Base-by-base conservation (phyloP, 2,329 filamentous ascomycete genomes). In the Neopestalotiopsis rosae region DNA sequence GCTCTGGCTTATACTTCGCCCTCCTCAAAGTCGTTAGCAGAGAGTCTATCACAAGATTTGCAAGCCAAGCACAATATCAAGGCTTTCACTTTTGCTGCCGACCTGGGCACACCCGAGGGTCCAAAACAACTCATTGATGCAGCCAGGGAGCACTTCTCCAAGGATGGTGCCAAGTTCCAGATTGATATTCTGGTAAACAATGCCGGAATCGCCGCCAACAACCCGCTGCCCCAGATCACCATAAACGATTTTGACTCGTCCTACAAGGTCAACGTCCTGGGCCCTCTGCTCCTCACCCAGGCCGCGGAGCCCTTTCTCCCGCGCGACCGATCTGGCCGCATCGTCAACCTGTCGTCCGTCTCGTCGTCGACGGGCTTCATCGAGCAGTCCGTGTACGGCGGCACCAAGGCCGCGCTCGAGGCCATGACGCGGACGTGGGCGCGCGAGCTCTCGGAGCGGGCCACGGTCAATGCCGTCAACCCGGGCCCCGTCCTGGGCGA, bases 101-200 rank as follows among this genome's bases (percentile, higher is more conserved):
- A 94, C 80, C 88, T 95, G 75, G 87, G 88, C 71, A 86, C 87
- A 1, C 84, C 89, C 42, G 84, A 85, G 6, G 90, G 90, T 1
- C 89, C 91, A 2, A 82, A 85, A 5, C 81, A 87, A 57, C 85
- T 94, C 65, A 80, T 94, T 72, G 81, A 83, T 30, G 85, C 86
- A 0, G 86, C 89, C 5, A 86, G 88, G 73, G 84, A 88, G 72
- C 83, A 89, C 76, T 90, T 92, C 80, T 77, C 72, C 65, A 52
- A 20, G 12, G 14, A 20, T 4, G 74, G 73, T 5, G 77, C 81
- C 69, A 83, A 84, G 67, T 88, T 94, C 77, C 89, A 91, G 75
- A 87, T 97, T 76, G 93, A 97, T 81, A 93, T 97, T 70, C 84
- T 97, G 66, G 84, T 97, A 84, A 97, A 97, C 87, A 97, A 97